Evolutionary conservation across 768 basidiomycete genomes (phyloP), one percentile per base, ranked within the genome.

Genomic region (Podaxis mareebaensis): DNA sequence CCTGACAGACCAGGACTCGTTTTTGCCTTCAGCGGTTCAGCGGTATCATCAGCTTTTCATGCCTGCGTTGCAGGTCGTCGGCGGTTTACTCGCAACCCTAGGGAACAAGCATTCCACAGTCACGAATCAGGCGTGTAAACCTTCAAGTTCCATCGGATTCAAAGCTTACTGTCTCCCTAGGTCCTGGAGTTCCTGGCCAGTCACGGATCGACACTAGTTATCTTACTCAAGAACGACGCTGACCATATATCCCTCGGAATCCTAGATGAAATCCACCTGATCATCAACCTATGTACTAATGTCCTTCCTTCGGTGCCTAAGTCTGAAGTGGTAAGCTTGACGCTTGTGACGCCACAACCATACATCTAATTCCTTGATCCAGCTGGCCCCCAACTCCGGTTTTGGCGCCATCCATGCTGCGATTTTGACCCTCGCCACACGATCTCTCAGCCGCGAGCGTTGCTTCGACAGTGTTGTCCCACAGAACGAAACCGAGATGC

Each of bases 21-120:
- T 96, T 81, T 79, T 96, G 11, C 94, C 94, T 4, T 90, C 91
- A 0, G 92, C 92, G 1, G 84, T 94, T 20, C 89, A 92, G 60
- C 86, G 96, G 39, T 95, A 97, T 72, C 95, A 97, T 69, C 95
- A 97, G 69, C 75, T 97, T 0, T 83, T 97, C 68, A 85, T 95
- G 76, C 95, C 94, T 0, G 88, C 90, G 4, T 72, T 98, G 46
- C 95, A 97, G 72, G 81, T 97, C 20, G 82, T 92, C 12, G 83
- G 88, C 60, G 89, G 86, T 7, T 84, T 93, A 60, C 76, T 96
- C 33, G 86, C 93, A 3, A 90, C 89, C n/a, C 74, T 95, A 10
- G 91, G 92, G 11, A 76, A 79, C 20, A 84, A 85, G 55, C 91
- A 93, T 65, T 72, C 82, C 2, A 87, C 87, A 0, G 89, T 86